Evolutionary conservation across 164 flowering plant species (phyloP).

Genomic region (Vitis labrusca): DNA sequence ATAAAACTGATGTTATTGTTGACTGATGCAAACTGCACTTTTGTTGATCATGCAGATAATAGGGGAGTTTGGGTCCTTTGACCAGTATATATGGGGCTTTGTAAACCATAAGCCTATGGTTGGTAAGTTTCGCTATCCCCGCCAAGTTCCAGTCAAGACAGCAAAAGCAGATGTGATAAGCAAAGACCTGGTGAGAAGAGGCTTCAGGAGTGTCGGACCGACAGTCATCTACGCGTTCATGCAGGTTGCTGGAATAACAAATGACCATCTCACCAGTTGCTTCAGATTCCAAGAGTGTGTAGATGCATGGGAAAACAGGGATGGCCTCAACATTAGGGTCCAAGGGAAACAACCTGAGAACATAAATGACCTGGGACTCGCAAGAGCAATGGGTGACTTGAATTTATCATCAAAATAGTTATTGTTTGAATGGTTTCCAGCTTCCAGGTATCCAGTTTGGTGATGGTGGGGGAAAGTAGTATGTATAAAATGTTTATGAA

Average conservation of each 20-base stretch:
- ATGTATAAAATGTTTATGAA: no score
- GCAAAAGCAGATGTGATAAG: slow-evolving; percentile 56
- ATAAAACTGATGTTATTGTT: no score
- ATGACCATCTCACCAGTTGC: slow-evolving; percentile 53
- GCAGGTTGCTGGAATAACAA: slow-evolving; percentile 57
- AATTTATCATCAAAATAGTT: background rate
- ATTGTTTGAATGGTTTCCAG: no score
- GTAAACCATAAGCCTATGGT: slow-evolving; percentile 49
- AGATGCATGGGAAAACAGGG: slow-evolving; percentile 10
- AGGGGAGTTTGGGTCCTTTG: slow-evolving; percentile 51
- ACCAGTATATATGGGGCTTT: slow-evolving; percentile 52
- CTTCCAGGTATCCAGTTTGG: no score
- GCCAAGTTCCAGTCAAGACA: slow-evolving; percentile 57
- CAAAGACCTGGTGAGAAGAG: slow-evolving; percentile 52
- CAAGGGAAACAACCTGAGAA: slow-evolving; percentile 16
- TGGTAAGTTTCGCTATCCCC: slow-evolving; percentile 39
- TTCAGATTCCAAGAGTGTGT: slow-evolving; percentile 46
- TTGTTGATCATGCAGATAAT: slow-evolving; percentile 33
- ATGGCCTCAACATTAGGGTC: slow-evolving; percentile 2
- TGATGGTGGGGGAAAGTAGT: no score
- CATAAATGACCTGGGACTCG: slow-evolving; percentile 9
- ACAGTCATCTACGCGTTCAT: slow-evolving; percentile 54
- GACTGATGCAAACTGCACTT: background rate
- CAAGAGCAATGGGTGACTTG: slow-evolving; percentile 22
- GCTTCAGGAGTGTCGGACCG: slow-evolving; percentile 55